Conservation (phyloP, 345 rosid species). For the Rhodamnia argentea region DNA sequence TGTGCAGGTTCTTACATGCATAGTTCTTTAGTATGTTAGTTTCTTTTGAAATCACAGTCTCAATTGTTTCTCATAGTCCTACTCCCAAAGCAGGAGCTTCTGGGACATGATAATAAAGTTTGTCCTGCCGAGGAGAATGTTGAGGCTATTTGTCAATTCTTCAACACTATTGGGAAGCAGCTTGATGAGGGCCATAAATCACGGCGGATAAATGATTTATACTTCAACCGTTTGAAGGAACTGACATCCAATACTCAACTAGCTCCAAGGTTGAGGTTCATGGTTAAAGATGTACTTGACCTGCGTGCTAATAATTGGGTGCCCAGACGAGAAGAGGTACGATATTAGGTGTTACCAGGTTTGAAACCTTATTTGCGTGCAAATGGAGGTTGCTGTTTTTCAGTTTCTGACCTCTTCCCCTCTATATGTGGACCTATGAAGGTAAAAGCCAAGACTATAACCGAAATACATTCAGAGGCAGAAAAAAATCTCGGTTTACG, state of each 20-base stretch:
- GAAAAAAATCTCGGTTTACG: conserved; percentile 83
- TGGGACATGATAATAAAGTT: conserved; percentile 46
- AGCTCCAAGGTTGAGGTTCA: conserved; percentile 58
- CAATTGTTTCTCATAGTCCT: neutral
- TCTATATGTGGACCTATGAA: conserved; percentile 16
- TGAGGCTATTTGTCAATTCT: conserved; percentile 84
- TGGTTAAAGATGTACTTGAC: conserved; percentile 82
- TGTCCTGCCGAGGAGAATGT: conserved; percentile 91
- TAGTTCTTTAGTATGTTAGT: neutral
- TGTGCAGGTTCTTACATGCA: conserved; percentile 38
- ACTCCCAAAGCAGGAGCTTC: conserved; percentile 53
- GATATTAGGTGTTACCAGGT: neutral
- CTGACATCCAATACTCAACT: conserved; percentile 53
- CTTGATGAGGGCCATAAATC: conserved; percentile 71
- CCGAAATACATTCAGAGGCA: conserved; percentile 88
- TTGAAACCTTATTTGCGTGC: neutral
- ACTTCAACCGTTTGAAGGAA: conserved; percentile 56
- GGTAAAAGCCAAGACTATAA: conserved; percentile 91
- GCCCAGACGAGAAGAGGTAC: conserved; percentile 94
- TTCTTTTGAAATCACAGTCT: neutral
- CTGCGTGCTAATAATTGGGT: conserved; percentile 74
- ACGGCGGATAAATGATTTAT: conserved; percentile 53
- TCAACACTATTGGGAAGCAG: conserved; percentile 81
- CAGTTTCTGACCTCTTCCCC: neutral
- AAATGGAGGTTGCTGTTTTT: neutral